Evolutionary conservation across 768 basidiomycete species (phyloP).

Genomic region (Kwoniella shandongensis): DNA sequence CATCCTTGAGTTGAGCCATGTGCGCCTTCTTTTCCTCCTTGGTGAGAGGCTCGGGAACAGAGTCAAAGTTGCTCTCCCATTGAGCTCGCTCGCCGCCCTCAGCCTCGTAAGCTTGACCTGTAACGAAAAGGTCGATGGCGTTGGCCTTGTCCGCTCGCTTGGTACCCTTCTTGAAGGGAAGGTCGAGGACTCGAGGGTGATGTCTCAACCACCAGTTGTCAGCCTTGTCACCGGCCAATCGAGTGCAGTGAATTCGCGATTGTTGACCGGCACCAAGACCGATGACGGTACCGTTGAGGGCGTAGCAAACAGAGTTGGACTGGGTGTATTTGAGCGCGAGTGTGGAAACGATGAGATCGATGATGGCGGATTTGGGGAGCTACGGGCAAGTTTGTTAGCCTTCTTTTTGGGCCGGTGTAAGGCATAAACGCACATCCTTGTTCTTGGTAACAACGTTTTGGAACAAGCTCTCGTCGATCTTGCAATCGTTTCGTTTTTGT

Average conservation of each 20-base stretch:
- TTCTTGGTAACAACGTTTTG: conserved; percentile 83
- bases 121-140: conserved; percentile 94
- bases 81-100: conserved; percentile 85
- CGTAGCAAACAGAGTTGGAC: conserved; percentile 97
- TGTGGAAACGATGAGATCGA: conserved; percentile 94
- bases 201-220: conserved; percentile 99
- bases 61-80: conserved; percentile 86
- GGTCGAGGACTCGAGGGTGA: conserved; percentile 84
- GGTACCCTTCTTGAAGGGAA: conserved; percentile 95
- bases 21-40: conserved; percentile 73
- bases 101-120: conserved; percentile 68
- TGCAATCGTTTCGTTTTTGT: conserved; percentile 85
- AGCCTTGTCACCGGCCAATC: conserved; percentile 95
- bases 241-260: conserved; percentile 98
- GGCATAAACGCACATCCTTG: conserved; percentile 62
- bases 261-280: conserved; percentile 98
- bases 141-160: conserved; percentile 99
- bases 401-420: not conserved
- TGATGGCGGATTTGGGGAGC: conserved; percentile 73
- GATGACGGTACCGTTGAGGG: conserved; percentile 84
- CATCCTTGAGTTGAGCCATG: conserved; percentile 71
- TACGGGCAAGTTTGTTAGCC: conserved; percentile 47
- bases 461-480: conserved; percentile 78
- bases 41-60: conserved; percentile 64
- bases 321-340: conserved; percentile 98